Base-by-base conservation (phyloP, 805 yeast species). In the Saccharomycodes ludwigii region DNA sequence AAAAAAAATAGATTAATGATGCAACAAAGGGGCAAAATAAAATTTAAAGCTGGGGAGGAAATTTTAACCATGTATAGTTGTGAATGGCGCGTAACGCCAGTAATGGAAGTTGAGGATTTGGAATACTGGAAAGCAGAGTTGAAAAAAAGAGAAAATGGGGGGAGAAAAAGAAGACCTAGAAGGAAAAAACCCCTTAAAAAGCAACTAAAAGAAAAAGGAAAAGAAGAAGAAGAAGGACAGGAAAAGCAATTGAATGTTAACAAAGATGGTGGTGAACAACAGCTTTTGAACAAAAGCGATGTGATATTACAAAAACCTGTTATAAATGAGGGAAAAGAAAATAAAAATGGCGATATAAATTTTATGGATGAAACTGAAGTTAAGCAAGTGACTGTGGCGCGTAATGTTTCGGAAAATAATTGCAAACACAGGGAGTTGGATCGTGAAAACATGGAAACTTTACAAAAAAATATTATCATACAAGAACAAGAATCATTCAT, bases 1-100 rank as follows among this genome's bases (percentile, higher is more conserved):
- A 84, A 83, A 50, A 76, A 77, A 50, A 69, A 68, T 33, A 88
- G 86, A 47, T 61, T 86, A 34, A 83, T 78, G 27, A 57, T 80
- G 37, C 71, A 81, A 52, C 63, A 73, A 36, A 77, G 77, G 47
- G 72, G 66, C 43, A 70, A 86, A 40, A 61, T 61, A 25, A 73
- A 71, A 44, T 55, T 91, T 42, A 61, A 61, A 3, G 67, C 79
- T 33, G 73, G 46, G 18, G 59, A 55, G 24, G 24, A 40, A 4
- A 39, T 55, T 3, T 14, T 48, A 10, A 32, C 41, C 10, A 30
- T 34, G 18, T 13, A 50, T 6, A 38, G 51, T 9, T 38, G 48
- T 5, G 34, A 44, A 6, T 47, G 52, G 56, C 24, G 50, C 23
- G 66, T 81, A 2, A 65, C 78, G 0, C 85, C 94, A 0, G 42